Percentiles rank a stretch among this genome's conserved stretches.
phyloP scores from a whole-genome alignment of 805 yeast genomes.

The Ogataea neopini region DNA sequence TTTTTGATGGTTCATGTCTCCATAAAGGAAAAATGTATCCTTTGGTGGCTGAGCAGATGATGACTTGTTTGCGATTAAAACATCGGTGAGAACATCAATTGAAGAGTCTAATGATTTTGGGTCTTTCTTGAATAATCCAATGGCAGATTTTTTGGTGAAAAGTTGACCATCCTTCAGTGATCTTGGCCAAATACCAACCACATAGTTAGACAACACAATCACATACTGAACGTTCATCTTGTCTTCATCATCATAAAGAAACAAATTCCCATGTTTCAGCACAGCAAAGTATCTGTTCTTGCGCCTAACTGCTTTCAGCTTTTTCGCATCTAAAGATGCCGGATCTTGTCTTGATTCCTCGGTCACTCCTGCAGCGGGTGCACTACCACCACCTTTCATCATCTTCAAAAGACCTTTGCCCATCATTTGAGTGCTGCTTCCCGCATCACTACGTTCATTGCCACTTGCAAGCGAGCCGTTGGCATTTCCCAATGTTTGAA shows the following conservation, averaged over 20 bases:
- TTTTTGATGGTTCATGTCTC: slow-evolving; percentile 76
- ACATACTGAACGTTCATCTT: slow-evolving; percentile 72
- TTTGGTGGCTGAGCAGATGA: slow-evolving; percentile 37
- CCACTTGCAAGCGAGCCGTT: slow-evolving; percentile 11
- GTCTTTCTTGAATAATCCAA: slow-evolving; percentile 61
- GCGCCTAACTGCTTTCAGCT: slow-evolving; percentile 41
- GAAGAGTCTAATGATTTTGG: slow-evolving; percentile 1
- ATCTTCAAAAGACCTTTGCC: slow-evolving; percentile 20
- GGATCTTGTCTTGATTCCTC: slow-evolving; percentile 25
- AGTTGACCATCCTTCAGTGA: slow-evolving; percentile 69
- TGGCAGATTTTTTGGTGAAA: slow-evolving; percentile 77
- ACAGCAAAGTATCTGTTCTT: slow-evolving; percentile 70
- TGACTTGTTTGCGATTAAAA: slow-evolving; percentile 25
- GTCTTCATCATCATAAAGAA: slow-evolving; percentile 74
- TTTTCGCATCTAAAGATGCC: slow-evolving; percentile 37
- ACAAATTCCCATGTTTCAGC: slow-evolving; percentile 83
- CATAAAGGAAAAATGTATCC: slow-evolving; percentile 59
- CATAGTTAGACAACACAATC: slow-evolving; percentile 67
- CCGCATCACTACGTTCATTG: slow-evolving; percentile 8
- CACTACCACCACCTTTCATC: slow-evolving; percentile 19
- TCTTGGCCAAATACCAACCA: slow-evolving; percentile 87
- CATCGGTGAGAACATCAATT: slow-evolving; percentile 60
- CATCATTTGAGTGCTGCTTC: slow-evolving; percentile 6
- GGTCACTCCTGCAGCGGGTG: slow-evolving; percentile 2
- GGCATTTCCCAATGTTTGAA: slow-evolving; percentile 17